Evolutionary conservation across 495 filamentous ascomycete species (phyloP), one percentile per base, ranked within the genome.

Genomic region (Evernia prunastri): DNA sequence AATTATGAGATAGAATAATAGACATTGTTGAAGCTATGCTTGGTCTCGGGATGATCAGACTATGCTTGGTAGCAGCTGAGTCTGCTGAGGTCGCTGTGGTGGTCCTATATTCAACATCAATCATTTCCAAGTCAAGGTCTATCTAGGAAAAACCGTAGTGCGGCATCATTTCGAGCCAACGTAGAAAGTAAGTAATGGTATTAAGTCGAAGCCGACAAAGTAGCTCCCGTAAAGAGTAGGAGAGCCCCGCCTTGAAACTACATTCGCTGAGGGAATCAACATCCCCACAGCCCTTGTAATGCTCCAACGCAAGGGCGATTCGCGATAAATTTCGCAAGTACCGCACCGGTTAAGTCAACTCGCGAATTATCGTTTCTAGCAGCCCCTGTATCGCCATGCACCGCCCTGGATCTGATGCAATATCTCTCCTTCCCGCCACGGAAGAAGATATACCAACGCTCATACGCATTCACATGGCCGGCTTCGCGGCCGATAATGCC

Each of bases 381-480:
- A 31, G 29, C 25, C 10, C 27, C 3, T 13, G 37, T 42, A 11
- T 56, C 31, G 25, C 35, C 60, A 51, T 54, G 47, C 31, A 56
- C 11, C 45, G 12, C 20, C 45, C 36, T 15, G 4, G 13, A 25
- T 25, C 27, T 27, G 12, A 27, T 27, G 35, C 47, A 56, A 27
- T 56, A 35, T 29, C 15, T 7, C 25, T 63, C 12, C 43, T 39
- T 6, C 4, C 43, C 12, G 60, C 60, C 49, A 27, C 45, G n/a
- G n/a, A 27, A 29, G 43, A 47, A 37, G 60, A 63, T 15, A 56
- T 63, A 47, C 49, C 49, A 47, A 27, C 49, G 10, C 47, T 63
- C 47, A 37, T 31, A 23, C 35, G 53, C 27, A 43, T 63, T 13
- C 47, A 63, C 60, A 56, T 63, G 43, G 60, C 60, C 6, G 60